Evolutionary conservation across 176 grass and related monocot genomes (phyloP).

Genomic region (Triticum urartu): DNA sequence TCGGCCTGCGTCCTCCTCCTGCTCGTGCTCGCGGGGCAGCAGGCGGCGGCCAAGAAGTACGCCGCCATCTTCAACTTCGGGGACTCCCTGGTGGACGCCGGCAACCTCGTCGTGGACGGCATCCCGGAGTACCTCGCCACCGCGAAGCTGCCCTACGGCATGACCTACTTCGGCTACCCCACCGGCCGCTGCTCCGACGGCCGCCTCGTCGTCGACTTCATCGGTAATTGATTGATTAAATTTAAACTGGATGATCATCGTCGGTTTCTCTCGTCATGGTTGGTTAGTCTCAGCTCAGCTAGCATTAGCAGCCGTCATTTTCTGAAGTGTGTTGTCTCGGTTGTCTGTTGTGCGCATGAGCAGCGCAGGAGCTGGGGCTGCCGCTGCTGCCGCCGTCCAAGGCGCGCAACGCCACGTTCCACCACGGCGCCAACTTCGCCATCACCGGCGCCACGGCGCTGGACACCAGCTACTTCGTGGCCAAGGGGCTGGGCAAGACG

Average conservation of each 20-base stretch:
- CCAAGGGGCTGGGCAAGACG: slow-evolving; percentile 47
- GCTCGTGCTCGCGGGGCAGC: slow-evolving; percentile 8
- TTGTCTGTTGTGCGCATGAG: neutral
- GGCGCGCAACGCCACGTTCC: slow-evolving; percentile 69
- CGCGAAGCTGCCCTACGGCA: slow-evolving; percentile 63
- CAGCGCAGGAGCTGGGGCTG: slow-evolving; percentile 80
- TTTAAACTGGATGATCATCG: neutral
- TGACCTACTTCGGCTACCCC: slow-evolving; percentile 75
- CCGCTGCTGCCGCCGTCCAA: slow-evolving; percentile 82
- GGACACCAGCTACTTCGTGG: slow-evolving; percentile 63
- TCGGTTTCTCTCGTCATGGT: neutral
- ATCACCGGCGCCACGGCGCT: slow-evolving; percentile 79
- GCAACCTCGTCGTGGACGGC: slow-evolving; percentile 70
- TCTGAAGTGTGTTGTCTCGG: neutral
- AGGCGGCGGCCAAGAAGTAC: slow-evolving; percentile 41
- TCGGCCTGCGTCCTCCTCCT: slow-evolving; percentile 14
- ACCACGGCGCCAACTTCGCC: slow-evolving; percentile 83
- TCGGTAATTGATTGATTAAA: slow-evolving; percentile 34
- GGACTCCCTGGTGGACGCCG: slow-evolving; percentile 72
- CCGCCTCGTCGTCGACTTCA: slow-evolving; percentile 75
- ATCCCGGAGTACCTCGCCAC: slow-evolving; percentile 79
- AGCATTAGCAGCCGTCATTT: neutral
- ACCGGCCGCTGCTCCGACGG: slow-evolving; percentile 88
- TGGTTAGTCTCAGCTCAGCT: neutral
- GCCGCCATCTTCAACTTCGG: slow-evolving; percentile 92